These are phyloP conservation scores for Adansonia digitata DNA, from an alignment of 345 rosid genomes.

Conservation along the genomic window DNA sequence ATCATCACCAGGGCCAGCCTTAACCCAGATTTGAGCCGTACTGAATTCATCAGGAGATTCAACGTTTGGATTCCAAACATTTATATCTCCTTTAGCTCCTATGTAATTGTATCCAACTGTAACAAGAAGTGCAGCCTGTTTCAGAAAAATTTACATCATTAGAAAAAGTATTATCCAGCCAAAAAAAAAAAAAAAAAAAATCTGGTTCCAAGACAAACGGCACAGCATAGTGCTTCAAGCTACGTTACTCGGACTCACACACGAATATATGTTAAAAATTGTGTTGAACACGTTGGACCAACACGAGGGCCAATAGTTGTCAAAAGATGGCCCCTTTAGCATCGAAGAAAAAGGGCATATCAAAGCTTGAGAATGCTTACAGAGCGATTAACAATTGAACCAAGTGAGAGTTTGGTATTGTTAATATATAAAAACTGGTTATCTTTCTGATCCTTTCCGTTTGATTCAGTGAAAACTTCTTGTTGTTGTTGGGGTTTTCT, in stretches of 20 bases:
- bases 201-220: no score
- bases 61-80: conserved; percentile 42
- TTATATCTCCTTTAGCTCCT: conserved; percentile 40
- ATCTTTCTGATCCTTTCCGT: not conserved
- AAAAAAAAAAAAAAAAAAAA: no score
- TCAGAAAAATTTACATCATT: not conserved
- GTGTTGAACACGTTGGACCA: no score
- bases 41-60: conserved; percentile 28
- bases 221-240: no score
- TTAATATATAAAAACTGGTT: not conserved
- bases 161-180: no score
- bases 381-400: conserved; percentile 19
- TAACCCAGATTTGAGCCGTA: conserved; percentile 42
- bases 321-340: not conserved
- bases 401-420: not conserved
- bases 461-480: not conserved
- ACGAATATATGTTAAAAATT: no score
- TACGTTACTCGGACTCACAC: no score
- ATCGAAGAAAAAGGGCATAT: not conserved
- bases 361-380: conserved; percentile 23
- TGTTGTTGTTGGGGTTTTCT: conserved; percentile 2
- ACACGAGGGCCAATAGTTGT: no score
- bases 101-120: conserved; percentile 29
- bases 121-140: conserved; percentile 28
- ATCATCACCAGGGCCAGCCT: conserved; percentile 18